Evolutionary conservation across 331 rosid species (phyloP).

Genomic region (Erythrophleum ivorense): DNA sequence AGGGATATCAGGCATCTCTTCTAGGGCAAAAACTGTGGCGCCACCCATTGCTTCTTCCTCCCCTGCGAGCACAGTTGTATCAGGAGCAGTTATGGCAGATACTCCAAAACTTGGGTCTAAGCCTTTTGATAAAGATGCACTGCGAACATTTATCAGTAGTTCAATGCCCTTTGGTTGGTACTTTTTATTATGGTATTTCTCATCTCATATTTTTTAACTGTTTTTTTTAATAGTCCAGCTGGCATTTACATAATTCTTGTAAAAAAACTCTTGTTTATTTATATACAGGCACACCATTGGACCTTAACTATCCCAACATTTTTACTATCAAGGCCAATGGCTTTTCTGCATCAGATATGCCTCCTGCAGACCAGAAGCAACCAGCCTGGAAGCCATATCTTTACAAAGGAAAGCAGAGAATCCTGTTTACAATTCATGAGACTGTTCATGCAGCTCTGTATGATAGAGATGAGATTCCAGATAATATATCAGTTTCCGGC

Average conservation of each 20-base stretch:
- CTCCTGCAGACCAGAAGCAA: constrained; percentile 88
- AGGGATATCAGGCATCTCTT: constrained; percentile 82
- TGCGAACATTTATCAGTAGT: constrained; percentile 84
- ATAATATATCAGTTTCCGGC: constrained; percentile 82
- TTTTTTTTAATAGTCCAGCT: constrained; percentile 36
- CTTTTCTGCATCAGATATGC: constrained; percentile 80
- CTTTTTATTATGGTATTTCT: constrained; percentile 72
- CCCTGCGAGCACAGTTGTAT: constrained; percentile 54
- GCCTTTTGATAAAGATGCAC: constrained; percentile 87
- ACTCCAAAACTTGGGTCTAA: constrained; percentile 65
- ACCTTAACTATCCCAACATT: constrained; percentile 81
- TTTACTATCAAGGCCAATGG: constrained; percentile 74
- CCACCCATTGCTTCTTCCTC: constrained; percentile 65
- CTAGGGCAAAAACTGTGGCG: constrained; percentile 83
- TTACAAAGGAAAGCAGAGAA: constrained; percentile 86
- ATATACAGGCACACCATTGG: constrained; percentile 84
- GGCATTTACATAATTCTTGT: constrained; percentile 40
- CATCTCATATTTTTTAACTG: constrained; percentile 48
- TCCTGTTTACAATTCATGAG: constrained; percentile 82
- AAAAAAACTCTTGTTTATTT: constrained; percentile 22
- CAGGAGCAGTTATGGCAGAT: constrained; percentile 71
- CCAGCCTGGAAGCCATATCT: constrained; percentile 99
- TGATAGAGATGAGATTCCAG: constrained; percentile 94
- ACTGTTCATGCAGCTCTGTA: constrained; percentile 84
- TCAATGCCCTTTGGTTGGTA: constrained; percentile 99